Conservation (phyloP, 371 early-diverging fungal genomes). For the Syncephalastrum sp. region DNA sequence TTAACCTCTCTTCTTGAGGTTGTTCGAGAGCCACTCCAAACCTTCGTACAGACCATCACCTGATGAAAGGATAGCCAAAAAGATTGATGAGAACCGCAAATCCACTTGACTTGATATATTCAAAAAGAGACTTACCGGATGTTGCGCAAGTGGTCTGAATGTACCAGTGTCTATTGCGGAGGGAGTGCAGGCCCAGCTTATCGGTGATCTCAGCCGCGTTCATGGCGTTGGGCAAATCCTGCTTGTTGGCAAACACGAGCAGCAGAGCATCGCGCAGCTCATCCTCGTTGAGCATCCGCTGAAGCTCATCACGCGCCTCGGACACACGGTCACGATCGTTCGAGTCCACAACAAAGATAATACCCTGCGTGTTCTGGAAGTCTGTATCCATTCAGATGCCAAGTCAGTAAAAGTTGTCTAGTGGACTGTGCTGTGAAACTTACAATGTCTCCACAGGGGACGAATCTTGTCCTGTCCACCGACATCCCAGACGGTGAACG, state of each 20-base stretch:
- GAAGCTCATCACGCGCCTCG: slow-evolving; percentile 86
- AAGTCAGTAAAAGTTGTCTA: too few species aligned
- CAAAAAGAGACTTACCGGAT: slow-evolving; percentile 55
- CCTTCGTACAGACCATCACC: slow-evolving; percentile 96
- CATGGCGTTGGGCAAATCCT: slow-evolving; percentile 95
- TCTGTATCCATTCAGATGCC: slow-evolving; percentile 18
- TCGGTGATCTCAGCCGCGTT: slow-evolving; percentile 93
- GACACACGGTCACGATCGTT: slow-evolving; percentile 90
- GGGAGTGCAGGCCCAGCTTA: slow-evolving; percentile 78
- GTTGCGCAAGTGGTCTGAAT: slow-evolving; percentile 93
- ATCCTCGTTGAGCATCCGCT: slow-evolving; percentile 89
- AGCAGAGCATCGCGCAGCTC: slow-evolving; percentile 89
- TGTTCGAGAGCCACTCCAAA: slow-evolving; percentile 70
- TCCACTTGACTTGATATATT: too few species aligned
- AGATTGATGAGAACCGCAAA: not conserved
- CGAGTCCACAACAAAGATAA: slow-evolving; percentile 96
- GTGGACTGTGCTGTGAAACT: slow-evolving; percentile 37
- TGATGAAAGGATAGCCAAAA: not conserved
- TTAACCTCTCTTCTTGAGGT: slow-evolving; percentile 46
- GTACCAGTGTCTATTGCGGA: slow-evolving; percentile 92
- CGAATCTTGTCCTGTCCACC: slow-evolving; percentile 76
- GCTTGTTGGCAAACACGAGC: slow-evolving; percentile 96
- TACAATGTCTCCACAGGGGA: slow-evolving; percentile 56
- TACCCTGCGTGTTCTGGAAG: slow-evolving; percentile 96
- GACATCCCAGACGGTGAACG: slow-evolving; percentile 96